These are phyloP conservation scores for Leucosporidium scottii DNA, from an alignment of 768 basidiomycete genomes.

Conservation along the genomic window DNA sequence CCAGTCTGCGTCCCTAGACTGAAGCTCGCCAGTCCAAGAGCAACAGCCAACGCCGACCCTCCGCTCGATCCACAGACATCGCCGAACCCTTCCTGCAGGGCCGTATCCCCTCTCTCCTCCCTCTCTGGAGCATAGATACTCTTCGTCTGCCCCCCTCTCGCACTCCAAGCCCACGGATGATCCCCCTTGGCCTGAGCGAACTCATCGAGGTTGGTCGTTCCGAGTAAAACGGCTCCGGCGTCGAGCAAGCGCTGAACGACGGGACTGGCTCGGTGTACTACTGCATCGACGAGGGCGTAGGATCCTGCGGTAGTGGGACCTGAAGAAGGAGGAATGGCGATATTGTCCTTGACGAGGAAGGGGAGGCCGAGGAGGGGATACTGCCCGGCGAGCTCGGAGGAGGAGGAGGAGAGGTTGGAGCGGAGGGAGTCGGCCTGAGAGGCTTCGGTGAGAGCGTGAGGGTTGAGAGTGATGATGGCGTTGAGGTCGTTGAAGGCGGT, in stretches of 20 bases:
- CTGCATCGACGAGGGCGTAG: neutral
- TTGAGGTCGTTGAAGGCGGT: neutral
- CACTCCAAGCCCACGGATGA: neutral
- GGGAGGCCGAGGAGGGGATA: slow-evolving; percentile 2
- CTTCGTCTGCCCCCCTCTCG: neutral
- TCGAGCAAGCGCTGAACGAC: slow-evolving; percentile 5
- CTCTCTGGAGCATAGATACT: neutral
- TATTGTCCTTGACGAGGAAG: slow-evolving; percentile 6
- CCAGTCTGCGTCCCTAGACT: neutral
- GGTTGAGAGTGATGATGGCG: neutral
- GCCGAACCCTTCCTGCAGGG: neutral
- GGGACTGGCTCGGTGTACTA: neutral
- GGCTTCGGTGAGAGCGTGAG: neutral
- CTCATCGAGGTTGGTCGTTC: slow-evolving; percentile 18
- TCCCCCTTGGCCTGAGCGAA: slow-evolving; percentile 8
- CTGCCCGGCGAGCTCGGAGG: neutral
- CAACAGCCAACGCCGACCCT: neutral
- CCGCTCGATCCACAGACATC: neutral
- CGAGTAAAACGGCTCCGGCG: slow-evolving; percentile 9
- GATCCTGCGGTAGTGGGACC: neutral
- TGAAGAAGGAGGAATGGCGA: neutral
- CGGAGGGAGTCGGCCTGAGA: neutral
- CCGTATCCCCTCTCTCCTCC: neutral
- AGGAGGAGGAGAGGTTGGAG: neutral
- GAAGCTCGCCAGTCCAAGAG: neutral